Percentiles rank a stretch among this genome's conserved stretches.
Conservation (phyloP, 139 green algal genomes). For the Picochlorum sp. region DNA sequence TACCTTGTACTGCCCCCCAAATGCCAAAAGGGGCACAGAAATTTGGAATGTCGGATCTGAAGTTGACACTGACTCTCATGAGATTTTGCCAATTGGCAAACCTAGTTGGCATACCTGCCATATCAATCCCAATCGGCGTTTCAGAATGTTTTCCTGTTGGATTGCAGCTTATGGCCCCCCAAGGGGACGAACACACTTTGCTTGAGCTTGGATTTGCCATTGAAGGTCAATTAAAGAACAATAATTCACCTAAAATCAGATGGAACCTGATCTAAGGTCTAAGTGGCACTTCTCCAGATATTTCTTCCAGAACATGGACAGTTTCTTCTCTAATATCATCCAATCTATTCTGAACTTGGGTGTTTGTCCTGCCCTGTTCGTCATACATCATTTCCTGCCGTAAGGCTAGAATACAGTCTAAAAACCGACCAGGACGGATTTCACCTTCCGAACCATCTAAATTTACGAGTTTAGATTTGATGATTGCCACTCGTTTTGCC, state of each 20-base stretch:
- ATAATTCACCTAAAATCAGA: too few relatives aligned
- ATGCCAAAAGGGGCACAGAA: conserved; percentile 24
- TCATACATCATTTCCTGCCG: conserved; percentile 11
- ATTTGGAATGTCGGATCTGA: conserved; percentile 29
- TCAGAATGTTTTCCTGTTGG: conserved; percentile 33
- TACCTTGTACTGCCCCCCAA: conserved; percentile 30
- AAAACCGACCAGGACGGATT: conserved; percentile 11
- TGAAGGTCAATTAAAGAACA: too few relatives aligned
- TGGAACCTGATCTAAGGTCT: too few relatives aligned
- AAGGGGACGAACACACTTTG: conserved; percentile 50
- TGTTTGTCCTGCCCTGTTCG: neutral
- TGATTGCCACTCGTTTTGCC: neutral
- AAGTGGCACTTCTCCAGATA: neutral
- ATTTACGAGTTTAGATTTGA: neutral
- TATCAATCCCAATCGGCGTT: conserved; percentile 44
- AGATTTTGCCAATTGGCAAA: conserved; percentile 46
- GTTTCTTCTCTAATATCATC: conserved; percentile 27
- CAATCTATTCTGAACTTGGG: conserved; percentile 22
- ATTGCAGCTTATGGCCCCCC: conserved; percentile 64
- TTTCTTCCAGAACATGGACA: conserved; percentile 24
- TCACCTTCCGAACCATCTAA: neutral
- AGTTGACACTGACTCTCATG: conserved; percentile 34
- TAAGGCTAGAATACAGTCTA: conserved; percentile 6
- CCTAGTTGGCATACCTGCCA: conserved; percentile 55
- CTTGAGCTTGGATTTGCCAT: conserved; percentile 31